phyloP scores from a whole-genome alignment of 2,329 filamentous ascomycete genomes.

The Magnaporthales sp. region DNA sequence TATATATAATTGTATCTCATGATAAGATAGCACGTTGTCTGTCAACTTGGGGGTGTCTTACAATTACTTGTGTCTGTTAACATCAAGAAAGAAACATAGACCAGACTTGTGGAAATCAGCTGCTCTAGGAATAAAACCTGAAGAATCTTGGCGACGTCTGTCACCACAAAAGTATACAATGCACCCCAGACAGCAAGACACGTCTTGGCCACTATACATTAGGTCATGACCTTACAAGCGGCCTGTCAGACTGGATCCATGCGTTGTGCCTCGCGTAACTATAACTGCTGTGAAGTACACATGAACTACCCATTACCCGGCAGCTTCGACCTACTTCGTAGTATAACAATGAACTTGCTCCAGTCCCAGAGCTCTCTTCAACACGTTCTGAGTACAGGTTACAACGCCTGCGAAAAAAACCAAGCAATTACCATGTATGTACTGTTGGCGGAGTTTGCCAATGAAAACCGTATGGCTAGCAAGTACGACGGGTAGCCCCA shows the following conservation, averaged over 20 bases:
- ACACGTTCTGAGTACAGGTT: background rate
- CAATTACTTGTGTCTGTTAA: background rate
- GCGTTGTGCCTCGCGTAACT: background rate
- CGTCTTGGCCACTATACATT: background rate
- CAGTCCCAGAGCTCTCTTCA: background rate
- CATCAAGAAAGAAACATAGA: background rate
- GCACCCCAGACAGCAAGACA: background rate
- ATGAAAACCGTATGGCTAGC: background rate
- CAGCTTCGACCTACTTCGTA: too few species aligned
- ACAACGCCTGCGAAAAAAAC: background rate
- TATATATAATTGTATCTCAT: constrained; percentile 2
- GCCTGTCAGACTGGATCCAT: background rate
- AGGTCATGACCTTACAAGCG: background rate
- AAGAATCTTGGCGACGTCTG: background rate
- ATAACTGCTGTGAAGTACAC: background rate
- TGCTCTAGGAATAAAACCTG: background rate
- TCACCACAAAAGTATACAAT: background rate
- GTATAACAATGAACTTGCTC: background rate
- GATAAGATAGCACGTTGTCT: background rate
- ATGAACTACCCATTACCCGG: too few species aligned
- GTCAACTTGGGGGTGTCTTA: background rate
- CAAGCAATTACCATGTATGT: background rate
- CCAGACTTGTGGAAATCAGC: background rate
- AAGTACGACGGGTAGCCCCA: background rate
- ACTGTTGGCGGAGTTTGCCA: background rate